A percentile compares a stretch with the other conserved stretches of the same genome.
phyloP scores from a whole-genome alignment of 306 rosid species.

The Mimosa pudica region DNA sequence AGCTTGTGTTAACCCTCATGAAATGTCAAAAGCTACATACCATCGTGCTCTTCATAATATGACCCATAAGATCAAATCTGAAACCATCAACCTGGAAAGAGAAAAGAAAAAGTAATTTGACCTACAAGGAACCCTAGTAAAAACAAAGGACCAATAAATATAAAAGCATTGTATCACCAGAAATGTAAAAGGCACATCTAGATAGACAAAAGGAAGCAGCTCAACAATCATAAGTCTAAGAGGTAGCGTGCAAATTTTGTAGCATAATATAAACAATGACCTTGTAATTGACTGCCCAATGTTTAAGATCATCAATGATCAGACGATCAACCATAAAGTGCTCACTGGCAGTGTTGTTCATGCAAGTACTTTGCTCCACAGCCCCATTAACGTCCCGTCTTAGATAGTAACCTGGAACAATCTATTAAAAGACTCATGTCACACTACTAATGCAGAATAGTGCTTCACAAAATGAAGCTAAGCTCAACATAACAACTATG shows the following conservation, averaged over 20 bases:
- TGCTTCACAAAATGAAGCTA: constrained; percentile 32
- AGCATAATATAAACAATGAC: constrained; percentile 47
- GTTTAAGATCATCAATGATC: constrained; percentile 87
- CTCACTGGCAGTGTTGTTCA: constrained; percentile 95
- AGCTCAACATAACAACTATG: constrained; percentile 27
- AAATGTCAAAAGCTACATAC: constrained; percentile 50
- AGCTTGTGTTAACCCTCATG: constrained; percentile 13
- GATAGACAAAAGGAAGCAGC: constrained; percentile 21
- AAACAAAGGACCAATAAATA: constrained; percentile 13
- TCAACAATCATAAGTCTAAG: constrained; percentile 23
- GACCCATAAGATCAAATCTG: constrained; percentile 98
- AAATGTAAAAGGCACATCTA: constrained; percentile 16
- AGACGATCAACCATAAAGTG: constrained; percentile 92
- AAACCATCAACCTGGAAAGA: constrained; percentile 85
- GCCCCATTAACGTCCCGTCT: constrained; percentile 88
- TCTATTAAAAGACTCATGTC: constrained; percentile 52
- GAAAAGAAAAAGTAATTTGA: constrained; percentile 12
- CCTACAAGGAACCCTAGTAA: not conserved
- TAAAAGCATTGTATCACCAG: not conserved
- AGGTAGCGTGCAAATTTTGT: constrained; percentile 31
- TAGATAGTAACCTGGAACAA: constrained; percentile 98
- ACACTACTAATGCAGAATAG: constrained; percentile 34
- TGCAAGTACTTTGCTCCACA: constrained; percentile 89
- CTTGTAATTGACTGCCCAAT: constrained; percentile 92
- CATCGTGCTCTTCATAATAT: constrained; percentile 95